phyloP scores from a whole-genome alignment of 257 asterid genomes.

The Nemophila menziesii region DNA sequence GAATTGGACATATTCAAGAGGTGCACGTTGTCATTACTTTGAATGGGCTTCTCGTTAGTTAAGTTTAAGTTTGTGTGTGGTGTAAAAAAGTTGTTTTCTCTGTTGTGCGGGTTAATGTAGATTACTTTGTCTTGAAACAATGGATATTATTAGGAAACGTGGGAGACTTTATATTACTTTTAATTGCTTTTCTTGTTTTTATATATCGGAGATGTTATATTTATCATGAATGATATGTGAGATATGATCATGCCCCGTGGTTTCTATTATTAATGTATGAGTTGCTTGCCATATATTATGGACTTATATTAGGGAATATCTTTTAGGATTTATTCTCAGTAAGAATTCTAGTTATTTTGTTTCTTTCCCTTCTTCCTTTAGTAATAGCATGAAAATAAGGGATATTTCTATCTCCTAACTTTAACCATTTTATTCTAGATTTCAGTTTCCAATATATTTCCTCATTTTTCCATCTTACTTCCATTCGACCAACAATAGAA shows the following conservation, averaged over 20 bases:
- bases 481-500: too few species aligned
- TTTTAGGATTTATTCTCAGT: too few species aligned
- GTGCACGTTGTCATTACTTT: constrained; percentile 76
- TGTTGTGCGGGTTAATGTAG: too few species aligned
- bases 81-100: constrained; percentile 1
- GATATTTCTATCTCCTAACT: too few species aligned
- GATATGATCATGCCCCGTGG: constrained; percentile 7
- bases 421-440: too few species aligned
- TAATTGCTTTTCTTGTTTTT: constrained; percentile 17
- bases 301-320: too few species aligned
- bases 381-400: too few species aligned
- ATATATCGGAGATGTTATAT: constrained; percentile 4
- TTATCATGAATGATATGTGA: constrained; percentile 22
- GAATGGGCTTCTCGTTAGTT: constrained; percentile 54
- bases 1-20: constrained; percentile 72
- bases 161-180: constrained; percentile 9
- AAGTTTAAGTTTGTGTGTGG: constrained; percentile 3
- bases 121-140: too few species aligned
- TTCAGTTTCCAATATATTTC: too few species aligned
- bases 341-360: too few species aligned
- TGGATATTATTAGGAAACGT: neutral
- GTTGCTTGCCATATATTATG: neutral
- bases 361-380: too few species aligned
- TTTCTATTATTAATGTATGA: neutral
- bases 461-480: too few species aligned